phyloP scores from a whole-genome alignment of 495 filamentous ascomycete genomes.

The Aspergillus indologenus region DNA sequence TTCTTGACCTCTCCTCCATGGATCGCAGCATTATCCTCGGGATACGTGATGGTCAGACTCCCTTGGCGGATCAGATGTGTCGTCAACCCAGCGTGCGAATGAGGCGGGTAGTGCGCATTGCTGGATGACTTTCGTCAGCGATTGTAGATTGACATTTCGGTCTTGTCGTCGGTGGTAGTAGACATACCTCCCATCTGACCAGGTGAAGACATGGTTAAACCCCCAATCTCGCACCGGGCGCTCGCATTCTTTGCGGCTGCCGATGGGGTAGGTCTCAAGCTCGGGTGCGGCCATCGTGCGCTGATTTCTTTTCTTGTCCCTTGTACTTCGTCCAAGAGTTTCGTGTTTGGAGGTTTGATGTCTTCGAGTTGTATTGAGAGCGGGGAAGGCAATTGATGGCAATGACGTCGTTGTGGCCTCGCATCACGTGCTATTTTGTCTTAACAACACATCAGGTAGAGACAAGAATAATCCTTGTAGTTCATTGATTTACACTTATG shows the following conservation, averaged over 20 bases:
- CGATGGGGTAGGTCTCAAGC: conserved; percentile 32
- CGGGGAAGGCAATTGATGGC: too few species aligned
- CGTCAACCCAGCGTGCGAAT: conserved; percentile 65
- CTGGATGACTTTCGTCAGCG: conserved; percentile 25
- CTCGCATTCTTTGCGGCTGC: conserved; percentile 55
- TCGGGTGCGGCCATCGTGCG: not conserved
- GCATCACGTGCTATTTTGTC: not conserved
- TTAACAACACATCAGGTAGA: not conserved
- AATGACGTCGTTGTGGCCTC: not conserved
- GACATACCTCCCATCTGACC: conserved; percentile 71
- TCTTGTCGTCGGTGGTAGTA: not conserved
- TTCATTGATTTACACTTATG: too few species aligned
- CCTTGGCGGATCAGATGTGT: conserved; percentile 77
- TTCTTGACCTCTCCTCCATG: conserved; percentile 45
- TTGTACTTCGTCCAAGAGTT: too few species aligned
- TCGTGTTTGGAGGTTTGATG: too few species aligned
- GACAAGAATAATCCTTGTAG: too few species aligned
- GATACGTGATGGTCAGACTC: conserved; percentile 69
- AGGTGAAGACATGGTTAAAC: conserved; percentile 73
- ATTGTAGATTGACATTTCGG: too few species aligned
- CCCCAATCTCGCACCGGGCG: conserved; percentile 71
- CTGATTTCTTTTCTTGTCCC: not conserved
- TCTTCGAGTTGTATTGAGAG: too few species aligned
- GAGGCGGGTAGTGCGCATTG: conserved; percentile 72
- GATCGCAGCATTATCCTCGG: conserved; percentile 53